Base-by-base conservation (phyloP, 176 grass and related monocot species). In the Hordeum vulgare region DNA sequence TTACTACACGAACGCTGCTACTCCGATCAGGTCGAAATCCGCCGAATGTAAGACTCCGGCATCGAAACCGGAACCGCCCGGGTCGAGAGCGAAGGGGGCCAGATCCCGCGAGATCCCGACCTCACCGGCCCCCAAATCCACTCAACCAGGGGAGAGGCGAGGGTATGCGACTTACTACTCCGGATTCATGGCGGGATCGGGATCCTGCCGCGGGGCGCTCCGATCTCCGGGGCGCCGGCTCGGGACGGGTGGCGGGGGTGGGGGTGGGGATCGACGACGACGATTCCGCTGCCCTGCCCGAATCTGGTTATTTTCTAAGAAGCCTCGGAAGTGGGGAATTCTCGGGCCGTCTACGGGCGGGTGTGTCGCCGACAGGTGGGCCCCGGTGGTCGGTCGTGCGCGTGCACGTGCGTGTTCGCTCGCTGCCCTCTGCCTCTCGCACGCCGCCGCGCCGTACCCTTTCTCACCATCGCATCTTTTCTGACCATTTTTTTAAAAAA, bases 81-180 rank as follows among this genome's bases (percentile, higher is more conserved):
- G 23, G 42, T 70, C 66, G 11, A n/a, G n/a, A n/a, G n/a, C n/a
- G n/a, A n/a, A n/a, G n/a, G n/a, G 23, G 20, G 62, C 42, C 23
- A 71, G 80, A 81, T 81, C 66, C 80, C 11, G 21, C 49, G 6
- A 81, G 66, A 81, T 81, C 66, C 36, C 65, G 61, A 10, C 27
- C 42, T 53, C 61, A 6, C 61, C n/a, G 47, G 54, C 3, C 23
- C 65, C n/a, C 7, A 3, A 56, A 56, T 56, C 3, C 26, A 26
- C 56, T 27, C 66, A 9, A 26, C 10, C 13, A 26, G 49, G 68
- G n/a, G n/a, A n/a, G n/a, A 51, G 15, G 47, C 7, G 15, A 84
- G 66, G 79, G 61, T 80, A 49, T 7, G 81, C 44, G 56, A 66
- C 86, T 88, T 85, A 92, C 86, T 92, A 88, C 90, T 92, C 90